Evolutionary conservation across 2,329 filamentous ascomycete species (phyloP).

Genomic region (Penicillium olsonii): DNA sequence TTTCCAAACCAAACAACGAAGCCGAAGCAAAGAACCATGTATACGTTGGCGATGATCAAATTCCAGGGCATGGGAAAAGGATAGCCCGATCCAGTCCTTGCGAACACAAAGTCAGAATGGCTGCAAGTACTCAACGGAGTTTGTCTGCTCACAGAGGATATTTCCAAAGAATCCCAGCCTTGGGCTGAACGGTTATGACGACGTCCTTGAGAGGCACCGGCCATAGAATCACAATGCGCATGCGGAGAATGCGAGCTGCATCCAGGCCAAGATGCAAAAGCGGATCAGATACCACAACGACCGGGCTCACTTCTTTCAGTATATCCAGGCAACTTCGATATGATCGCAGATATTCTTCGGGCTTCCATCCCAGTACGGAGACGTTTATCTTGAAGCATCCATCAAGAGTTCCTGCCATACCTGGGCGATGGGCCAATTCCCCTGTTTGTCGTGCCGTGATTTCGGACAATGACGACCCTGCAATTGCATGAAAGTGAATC

Average conservation of each 20-base stretch:
- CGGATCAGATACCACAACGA: constrained; percentile 47
- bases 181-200: constrained; percentile 42
- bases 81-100: constrained; percentile 48
- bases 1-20: constrained; percentile 10
- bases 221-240: constrained; percentile 43
- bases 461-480: constrained; percentile 35
- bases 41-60: constrained; percentile 47
- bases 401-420: constrained; percentile 38
- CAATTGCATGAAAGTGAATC: constrained; percentile 37
- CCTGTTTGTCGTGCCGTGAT: constrained; percentile 34
- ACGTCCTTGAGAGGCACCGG: constrained; percentile 50
- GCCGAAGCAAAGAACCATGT: constrained; percentile 33
- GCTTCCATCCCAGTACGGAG: constrained; percentile 39
- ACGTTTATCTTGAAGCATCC: constrained; percentile 31
- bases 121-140: not conserved
- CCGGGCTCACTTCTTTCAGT: constrained; percentile 40
- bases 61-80: constrained; percentile 50
- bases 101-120: not conserved
- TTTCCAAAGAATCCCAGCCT: constrained; percentile 32
- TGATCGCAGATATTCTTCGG: constrained; percentile 44
- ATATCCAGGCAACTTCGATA: constrained; percentile 43
- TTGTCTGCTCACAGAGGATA: constrained; percentile 32
- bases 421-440: constrained; percentile 32
- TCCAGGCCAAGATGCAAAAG: constrained; percentile 49
- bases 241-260: constrained; percentile 40